These are phyloP conservation scores for Candida xiaguanensis DNA, from an alignment of 805 yeast genomes.

Conservation along the genomic window DNA sequence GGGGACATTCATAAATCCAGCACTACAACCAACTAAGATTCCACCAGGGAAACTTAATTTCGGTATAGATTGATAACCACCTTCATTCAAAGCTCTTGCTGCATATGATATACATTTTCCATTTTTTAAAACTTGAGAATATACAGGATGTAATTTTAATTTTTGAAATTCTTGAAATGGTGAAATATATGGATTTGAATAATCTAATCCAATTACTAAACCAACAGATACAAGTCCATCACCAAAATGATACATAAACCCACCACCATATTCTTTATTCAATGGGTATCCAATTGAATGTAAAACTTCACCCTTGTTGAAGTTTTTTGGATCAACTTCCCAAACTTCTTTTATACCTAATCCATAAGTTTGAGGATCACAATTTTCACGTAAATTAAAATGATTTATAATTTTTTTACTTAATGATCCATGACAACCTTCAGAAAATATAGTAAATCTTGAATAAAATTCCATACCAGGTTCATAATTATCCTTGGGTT, in stretches of 20 bases:
- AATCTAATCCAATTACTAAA: conserved; percentile 91
- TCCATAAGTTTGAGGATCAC: conserved; percentile 86
- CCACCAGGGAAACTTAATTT: conserved; percentile 94
- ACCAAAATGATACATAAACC: conserved; percentile 95
- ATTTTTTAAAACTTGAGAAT: conserved; percentile 67
- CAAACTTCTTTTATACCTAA: conserved; percentile 95
- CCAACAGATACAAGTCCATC: conserved; percentile 91
- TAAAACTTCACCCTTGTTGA: conserved; percentile 73
- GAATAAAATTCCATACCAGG: conserved; percentile 97
- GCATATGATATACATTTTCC: conserved; percentile 94
- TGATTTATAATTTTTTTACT: conserved; percentile 71
- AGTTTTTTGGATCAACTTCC: conserved; percentile 85
- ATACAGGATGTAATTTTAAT: conserved; percentile 89
- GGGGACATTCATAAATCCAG: conserved; percentile 97
- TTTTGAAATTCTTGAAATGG: conserved; percentile 96
- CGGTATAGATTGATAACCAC: conserved; percentile 94
- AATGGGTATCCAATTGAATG: conserved; percentile 93
- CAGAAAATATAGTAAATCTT: conserved; percentile 83
- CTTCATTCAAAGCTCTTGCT: conserved; percentile 96
- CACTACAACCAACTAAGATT: conserved; percentile 88
- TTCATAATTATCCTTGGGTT: conserved; percentile 81
- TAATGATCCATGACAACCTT: conserved; percentile 97
- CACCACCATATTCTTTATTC: conserved; percentile 82
- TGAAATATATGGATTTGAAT: conserved; percentile 89
- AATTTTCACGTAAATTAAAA: conserved; percentile 61